phyloP scores from a whole-genome alignment of 2,329 filamentous ascomycete species.

The Aureobasidium sp. region DNA sequence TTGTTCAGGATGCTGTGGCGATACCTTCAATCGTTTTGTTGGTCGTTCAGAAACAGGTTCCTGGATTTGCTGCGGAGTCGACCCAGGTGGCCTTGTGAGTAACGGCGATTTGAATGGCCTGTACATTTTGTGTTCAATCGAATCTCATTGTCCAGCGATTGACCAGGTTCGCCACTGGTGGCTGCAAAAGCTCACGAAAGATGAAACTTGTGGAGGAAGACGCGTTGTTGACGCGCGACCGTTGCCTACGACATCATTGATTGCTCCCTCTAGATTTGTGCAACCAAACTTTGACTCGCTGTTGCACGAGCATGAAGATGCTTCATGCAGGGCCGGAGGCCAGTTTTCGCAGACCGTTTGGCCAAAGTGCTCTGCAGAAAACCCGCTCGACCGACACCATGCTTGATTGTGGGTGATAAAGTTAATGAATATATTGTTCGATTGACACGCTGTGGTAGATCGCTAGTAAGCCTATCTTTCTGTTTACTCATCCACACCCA shows the following conservation, averaged over 20 bases:
- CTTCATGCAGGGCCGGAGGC: neutral
- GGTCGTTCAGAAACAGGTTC: constrained; percentile 5
- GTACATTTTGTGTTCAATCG: neutral
- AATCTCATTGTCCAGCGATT: neutral
- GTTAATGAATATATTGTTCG: neutral
- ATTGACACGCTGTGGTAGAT: neutral
- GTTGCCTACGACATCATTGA: constrained; percentile 4
- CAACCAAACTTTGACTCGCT: neutral
- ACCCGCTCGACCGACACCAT: neutral
- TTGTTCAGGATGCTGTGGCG: constrained; percentile 23
- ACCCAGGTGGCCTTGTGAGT: constrained; percentile 19
- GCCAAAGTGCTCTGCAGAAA: neutral
- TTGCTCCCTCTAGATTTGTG: neutral
- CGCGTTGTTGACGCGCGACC: constrained; percentile 13
- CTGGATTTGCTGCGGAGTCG: neutral
- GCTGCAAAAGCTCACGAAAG: neutral
- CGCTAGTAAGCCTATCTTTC: neutral
- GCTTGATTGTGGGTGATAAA: neutral
- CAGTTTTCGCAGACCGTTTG: neutral
- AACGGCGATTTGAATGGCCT: constrained; percentile 28
- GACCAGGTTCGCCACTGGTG: neutral
- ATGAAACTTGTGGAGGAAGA: neutral
- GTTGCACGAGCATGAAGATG: neutral
- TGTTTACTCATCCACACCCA: neutral
- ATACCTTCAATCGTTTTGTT: neutral